These are phyloP conservation scores for Mycogone perniciosa DNA, from an alignment of 2,329 filamentous ascomycete genomes.

Conservation along the genomic window DNA sequence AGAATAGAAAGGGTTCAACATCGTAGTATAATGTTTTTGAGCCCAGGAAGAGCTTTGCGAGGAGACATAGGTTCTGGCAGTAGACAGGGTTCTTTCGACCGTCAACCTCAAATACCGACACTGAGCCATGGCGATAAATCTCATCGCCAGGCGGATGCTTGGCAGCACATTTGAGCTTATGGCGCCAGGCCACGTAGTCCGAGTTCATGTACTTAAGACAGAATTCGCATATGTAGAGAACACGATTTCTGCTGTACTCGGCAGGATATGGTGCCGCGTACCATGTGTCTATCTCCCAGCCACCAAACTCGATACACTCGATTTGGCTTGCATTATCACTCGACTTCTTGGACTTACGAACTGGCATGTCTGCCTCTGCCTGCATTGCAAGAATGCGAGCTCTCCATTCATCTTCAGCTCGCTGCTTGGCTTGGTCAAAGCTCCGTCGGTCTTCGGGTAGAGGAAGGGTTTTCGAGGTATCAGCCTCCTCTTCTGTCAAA, in stretches of 20 bases:
- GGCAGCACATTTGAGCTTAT: constrained; percentile 93
- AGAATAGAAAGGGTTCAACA: constrained; percentile 94
- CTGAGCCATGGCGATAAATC: constrained; percentile 85
- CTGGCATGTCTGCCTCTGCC: constrained; percentile 54
- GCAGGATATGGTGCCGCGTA: constrained; percentile 97
- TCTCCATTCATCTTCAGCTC: constrained; percentile 89
- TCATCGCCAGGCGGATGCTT: constrained; percentile 97
- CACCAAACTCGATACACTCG: constrained; percentile 96
- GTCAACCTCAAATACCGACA: constrained; percentile 96
- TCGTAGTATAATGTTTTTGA: constrained; percentile 98
- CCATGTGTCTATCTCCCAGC: constrained; percentile 98
- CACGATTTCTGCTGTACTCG: constrained; percentile 92
- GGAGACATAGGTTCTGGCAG: constrained; percentile 91
- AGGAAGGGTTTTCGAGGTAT: constrained; percentile 84
- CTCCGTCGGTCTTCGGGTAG: constrained; percentile 71
- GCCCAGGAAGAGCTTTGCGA: constrained; percentile 95
- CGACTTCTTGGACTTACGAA: constrained; percentile 64
- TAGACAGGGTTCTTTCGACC: constrained; percentile 97
- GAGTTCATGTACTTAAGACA: constrained; percentile 99
- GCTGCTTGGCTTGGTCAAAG: constrained; percentile 85
- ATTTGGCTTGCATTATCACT: constrained; percentile 91
- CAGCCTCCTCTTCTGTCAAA: constrained; percentile 78
- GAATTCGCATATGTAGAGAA: constrained; percentile 99
- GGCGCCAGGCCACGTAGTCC: constrained; percentile 94
- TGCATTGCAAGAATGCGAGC: constrained; percentile 55